A percentile compares a stretch with the other conserved stretches of the same genome.
Conservation (phyloP, 192 early-diverging fungal genomes). For the Entophlyctis luteolus region DNA sequence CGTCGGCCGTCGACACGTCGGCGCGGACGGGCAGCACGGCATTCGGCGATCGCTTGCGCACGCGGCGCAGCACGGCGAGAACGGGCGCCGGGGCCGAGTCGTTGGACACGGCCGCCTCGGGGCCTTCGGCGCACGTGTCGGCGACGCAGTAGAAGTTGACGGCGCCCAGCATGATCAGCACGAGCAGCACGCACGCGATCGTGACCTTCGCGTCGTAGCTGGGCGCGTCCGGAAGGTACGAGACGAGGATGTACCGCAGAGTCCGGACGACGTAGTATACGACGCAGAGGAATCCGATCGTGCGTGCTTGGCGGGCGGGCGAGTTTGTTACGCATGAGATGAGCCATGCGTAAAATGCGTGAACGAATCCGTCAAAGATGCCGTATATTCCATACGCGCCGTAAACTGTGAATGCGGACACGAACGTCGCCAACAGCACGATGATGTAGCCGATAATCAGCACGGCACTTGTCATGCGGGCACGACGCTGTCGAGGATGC, state of each 20-base stretch:
- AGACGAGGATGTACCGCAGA: neutral
- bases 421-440: neutral
- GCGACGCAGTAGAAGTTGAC: conserved; percentile 3
- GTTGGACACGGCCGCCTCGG: neutral
- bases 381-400: neutral
- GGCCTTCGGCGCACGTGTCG: neutral
- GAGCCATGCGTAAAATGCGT: conserved; percentile 8
- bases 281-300: neutral
- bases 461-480: conserved; percentile 9
- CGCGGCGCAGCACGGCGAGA: too few species aligned
- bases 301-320: neutral
- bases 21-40: too few species aligned
- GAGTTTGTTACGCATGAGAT: neutral
- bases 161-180: neutral
- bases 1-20: too few species aligned
- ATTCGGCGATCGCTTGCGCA: too few species aligned
- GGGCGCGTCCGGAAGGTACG: neutral
- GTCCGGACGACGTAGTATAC: neutral
- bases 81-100: too few species aligned
- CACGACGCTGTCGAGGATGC: neutral
- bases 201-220: neutral
- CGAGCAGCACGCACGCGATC: conserved; percentile 3
- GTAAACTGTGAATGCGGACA: neutral
- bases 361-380: conserved; percentile 8
- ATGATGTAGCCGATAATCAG: neutral